A percentile compares a stretch with the other conserved stretches of the same genome.
phyloP scores from a whole-genome alignment of 495 filamentous ascomycete genomes.

The Neurospora sp. region DNA sequence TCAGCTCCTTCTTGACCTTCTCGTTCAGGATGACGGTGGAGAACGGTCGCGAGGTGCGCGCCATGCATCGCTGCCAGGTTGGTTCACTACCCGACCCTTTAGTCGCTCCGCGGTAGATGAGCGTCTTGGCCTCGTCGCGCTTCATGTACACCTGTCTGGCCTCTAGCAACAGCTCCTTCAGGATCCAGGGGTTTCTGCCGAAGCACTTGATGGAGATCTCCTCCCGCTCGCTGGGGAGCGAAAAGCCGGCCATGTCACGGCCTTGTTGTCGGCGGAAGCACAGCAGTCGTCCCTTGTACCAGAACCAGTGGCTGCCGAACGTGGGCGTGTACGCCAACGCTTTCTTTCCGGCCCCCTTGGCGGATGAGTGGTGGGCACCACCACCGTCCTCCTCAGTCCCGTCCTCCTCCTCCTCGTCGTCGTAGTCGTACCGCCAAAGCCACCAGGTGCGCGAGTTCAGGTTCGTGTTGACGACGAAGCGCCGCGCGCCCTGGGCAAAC shows the following conservation, averaged over 20 bases:
- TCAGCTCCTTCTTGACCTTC: conserved; percentile 59
- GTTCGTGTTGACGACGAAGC: conserved; percentile 54
- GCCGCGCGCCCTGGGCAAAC: conserved; percentile 45
- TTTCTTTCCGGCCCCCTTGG: conserved; percentile 42
- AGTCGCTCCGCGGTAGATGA: conserved; percentile 52
- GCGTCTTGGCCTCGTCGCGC: conserved; percentile 50
- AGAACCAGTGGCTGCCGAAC: conserved; percentile 56
- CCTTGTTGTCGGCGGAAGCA: conserved; percentile 42
- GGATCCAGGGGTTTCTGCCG: conserved; percentile 52
- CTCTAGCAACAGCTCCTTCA: conserved; percentile 58
- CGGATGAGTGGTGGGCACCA: conserved; percentile 2
- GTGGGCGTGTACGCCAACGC: conserved; percentile 53
- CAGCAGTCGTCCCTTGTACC: conserved; percentile 47
- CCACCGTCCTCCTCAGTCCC: conserved; percentile 32
- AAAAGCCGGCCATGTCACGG: conserved; percentile 15
- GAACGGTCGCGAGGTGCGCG: conserved; percentile 61
- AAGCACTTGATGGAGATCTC: conserved; percentile 55
- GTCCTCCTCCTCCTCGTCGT: conserved; percentile 39
- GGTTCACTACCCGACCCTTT: conserved; percentile 23
- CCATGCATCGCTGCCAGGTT: conserved; percentile 44
- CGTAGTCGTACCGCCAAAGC: conserved; percentile 32
- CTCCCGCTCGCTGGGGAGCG: conserved; percentile 37
- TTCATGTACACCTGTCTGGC: conserved; percentile 48
- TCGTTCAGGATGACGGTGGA: conserved; percentile 79
- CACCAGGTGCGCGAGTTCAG: conserved; percentile 39